Percentiles rank a stretch among this genome's conserved stretches.
Evolutionary conservation across 345 rosid genomes (phyloP).

Genomic region (Raphanus sativus): DNA sequence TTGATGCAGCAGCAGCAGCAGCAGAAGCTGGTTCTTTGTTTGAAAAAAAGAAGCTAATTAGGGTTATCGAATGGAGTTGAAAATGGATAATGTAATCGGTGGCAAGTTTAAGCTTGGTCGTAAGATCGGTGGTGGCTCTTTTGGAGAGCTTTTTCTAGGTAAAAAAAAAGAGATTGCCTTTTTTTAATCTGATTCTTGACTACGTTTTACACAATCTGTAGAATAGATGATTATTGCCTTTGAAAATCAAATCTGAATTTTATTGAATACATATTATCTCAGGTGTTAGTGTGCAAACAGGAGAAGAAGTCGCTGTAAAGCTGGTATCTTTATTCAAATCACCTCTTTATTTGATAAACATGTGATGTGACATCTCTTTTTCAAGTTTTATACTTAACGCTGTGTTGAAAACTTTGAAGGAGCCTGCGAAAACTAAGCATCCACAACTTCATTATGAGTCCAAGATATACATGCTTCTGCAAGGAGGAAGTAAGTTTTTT

Average conservation of each 20-base stretch:
- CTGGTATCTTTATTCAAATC: conserved; percentile 27
- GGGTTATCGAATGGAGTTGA: conserved; percentile 35
- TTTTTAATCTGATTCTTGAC: neutral
- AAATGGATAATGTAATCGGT: conserved; percentile 43
- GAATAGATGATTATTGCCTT: neutral
- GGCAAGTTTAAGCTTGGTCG: conserved; percentile 42
- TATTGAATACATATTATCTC: neutral
- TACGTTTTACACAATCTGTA: neutral
- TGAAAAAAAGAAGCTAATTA: neutral
- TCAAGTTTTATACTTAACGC: neutral
- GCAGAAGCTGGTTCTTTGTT: neutral
- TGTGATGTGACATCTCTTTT: neutral
- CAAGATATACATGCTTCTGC: conserved; percentile 80
- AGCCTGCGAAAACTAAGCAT: conserved; percentile 80
- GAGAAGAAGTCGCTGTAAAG: conserved; percentile 43
- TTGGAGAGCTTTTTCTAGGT: conserved; percentile 42
- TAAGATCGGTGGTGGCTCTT: conserved; percentile 41
- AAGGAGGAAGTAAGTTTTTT: conserved; percentile 78
- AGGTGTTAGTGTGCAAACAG: conserved; percentile 38
- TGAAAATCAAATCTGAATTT: neutral
- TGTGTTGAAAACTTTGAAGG: conserved; percentile 44
- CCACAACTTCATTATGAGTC: conserved; percentile 93
- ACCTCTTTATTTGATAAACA: neutral
- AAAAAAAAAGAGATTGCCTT: neutral
- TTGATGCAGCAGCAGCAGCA: neutral